phyloP scores from a whole-genome alignment of 805 yeast species.

The Kodamaea lidongshanica region DNA sequence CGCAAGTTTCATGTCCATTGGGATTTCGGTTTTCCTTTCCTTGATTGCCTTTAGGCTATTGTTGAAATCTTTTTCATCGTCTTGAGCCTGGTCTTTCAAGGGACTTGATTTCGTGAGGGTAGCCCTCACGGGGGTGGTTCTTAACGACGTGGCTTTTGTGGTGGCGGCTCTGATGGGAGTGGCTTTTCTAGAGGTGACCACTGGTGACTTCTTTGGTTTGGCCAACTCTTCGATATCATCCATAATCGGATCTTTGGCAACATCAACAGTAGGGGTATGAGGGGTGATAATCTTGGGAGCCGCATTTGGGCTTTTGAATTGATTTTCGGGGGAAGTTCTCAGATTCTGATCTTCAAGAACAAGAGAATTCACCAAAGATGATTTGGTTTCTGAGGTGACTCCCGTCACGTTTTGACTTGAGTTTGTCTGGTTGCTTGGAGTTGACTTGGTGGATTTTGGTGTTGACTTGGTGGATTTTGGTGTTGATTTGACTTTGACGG shows the following conservation, averaged over 20 bases:
- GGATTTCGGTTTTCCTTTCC: conserved; percentile 7
- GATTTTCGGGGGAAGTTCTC: too few species aligned
- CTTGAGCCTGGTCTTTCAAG: conserved; percentile 10
- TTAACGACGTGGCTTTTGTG: background rate
- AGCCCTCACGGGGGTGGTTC: background rate
- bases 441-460: too few species aligned
- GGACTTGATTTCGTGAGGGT: conserved; percentile 1
- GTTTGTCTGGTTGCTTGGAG: too few species aligned
- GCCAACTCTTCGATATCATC: background rate
- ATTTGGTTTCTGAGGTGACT: too few species aligned
- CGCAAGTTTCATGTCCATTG: conserved; percentile 23
- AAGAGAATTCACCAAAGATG: too few species aligned
- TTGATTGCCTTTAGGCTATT: conserved; percentile 14
- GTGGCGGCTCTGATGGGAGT: conserved; percentile 1
- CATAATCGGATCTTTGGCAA: background rate
- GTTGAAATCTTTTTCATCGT: conserved; percentile 23
- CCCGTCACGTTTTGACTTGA: too few species aligned
- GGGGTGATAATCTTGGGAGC: conserved; percentile 2
- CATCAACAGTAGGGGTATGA: background rate
- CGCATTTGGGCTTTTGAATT: too few species aligned
- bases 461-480: conserved; percentile 3
- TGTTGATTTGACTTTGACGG: conserved; percentile 5
- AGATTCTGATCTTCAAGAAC: too few species aligned
- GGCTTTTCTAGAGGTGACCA: background rate
- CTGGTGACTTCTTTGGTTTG: background rate